Evolutionary conservation across 2,329 filamentous ascomycete genomes (phyloP).

Genomic region (Clonostachys chloroleuca): DNA sequence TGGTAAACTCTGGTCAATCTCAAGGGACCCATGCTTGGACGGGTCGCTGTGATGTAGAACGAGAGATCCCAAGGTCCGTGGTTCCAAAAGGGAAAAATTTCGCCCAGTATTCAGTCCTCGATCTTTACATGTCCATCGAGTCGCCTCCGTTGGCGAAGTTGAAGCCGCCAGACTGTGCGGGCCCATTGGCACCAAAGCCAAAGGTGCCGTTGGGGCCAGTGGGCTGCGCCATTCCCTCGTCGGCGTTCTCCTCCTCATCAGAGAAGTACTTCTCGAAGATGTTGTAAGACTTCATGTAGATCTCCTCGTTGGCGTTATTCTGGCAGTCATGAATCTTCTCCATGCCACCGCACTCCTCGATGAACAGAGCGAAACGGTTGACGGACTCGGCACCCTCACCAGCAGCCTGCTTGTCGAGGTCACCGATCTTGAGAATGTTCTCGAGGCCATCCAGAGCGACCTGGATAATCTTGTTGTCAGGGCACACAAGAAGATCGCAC

Average conservation of each 20-base stretch:
- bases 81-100: too few species aligned
- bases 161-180: conserved; percentile 73
- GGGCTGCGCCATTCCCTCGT: conserved; percentile 69
- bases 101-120: too few species aligned
- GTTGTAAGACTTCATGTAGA: conserved; percentile 99
- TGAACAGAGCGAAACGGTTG: conserved; percentile 96
- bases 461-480: conserved; percentile 99
- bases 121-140: conserved; percentile 60
- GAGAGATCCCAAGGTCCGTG: too few species aligned
- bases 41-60: too few species aligned
- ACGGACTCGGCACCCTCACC: conserved; percentile 72
- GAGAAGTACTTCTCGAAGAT: conserved; percentile 99
- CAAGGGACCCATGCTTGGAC: too few species aligned
- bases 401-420: conserved; percentile 92
- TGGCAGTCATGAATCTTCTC: conserved; percentile 99
- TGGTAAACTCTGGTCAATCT: too few species aligned
- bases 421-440: conserved; percentile 99
- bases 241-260: conserved; percentile 92
- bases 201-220: conserved; percentile 70
- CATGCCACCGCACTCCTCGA: conserved; percentile 98
- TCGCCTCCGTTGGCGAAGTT: conserved; percentile 78
- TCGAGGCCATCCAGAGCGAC: conserved; percentile 95
- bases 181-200: conserved; percentile 65
- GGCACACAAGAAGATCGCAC: conserved; percentile 90
- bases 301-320: conserved; percentile 99